phyloP scores from a whole-genome alignment of 768 basidiomycete species.

The Paxillus involutus region DNA sequence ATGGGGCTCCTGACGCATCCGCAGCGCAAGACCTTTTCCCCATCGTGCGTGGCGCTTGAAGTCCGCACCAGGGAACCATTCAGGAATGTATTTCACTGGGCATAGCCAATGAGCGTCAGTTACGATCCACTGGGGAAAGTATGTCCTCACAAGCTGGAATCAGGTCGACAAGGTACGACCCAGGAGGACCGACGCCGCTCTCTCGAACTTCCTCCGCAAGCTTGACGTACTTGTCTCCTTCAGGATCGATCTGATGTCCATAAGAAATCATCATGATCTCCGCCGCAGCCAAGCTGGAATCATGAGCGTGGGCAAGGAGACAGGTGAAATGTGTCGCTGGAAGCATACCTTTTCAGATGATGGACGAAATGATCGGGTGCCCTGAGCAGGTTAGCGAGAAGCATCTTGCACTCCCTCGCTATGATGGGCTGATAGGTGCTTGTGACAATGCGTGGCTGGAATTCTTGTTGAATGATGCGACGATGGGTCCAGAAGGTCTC shows the following conservation, averaged over 20 bases:
- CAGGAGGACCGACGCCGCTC: not conserved
- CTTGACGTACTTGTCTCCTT: constrained; percentile 34
- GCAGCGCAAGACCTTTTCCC: constrained; percentile 32
- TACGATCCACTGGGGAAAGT: not conserved
- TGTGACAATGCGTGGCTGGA: not conserved
- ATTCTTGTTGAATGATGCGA: too few species aligned
- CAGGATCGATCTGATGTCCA: constrained; percentile 33
- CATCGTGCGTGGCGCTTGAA: constrained; percentile 27
- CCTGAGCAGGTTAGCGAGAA: not conserved
- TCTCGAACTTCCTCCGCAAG: constrained; percentile 23
- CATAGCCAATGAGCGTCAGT: not conserved
- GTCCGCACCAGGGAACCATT: constrained; percentile 29
- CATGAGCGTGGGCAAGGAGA: too few species aligned
- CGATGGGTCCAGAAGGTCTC: not conserved
- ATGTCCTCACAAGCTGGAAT: constrained; percentile 3
- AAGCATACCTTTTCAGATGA: not conserved
- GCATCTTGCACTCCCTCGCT: not conserved
- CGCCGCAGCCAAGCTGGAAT: too few species aligned
- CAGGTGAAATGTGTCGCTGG: too few species aligned
- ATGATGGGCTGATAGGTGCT: not conserved
- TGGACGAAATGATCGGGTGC: not conserved
- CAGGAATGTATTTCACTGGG: constrained; percentile 19
- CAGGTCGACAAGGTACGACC: constrained; percentile 4
- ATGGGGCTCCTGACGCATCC: constrained; percentile 2
- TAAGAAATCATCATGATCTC: constrained; percentile 34